These are phyloP conservation scores for Limtongia smithiae DNA, from an alignment of 805 yeast species.

Conservation along the genomic window DNA sequence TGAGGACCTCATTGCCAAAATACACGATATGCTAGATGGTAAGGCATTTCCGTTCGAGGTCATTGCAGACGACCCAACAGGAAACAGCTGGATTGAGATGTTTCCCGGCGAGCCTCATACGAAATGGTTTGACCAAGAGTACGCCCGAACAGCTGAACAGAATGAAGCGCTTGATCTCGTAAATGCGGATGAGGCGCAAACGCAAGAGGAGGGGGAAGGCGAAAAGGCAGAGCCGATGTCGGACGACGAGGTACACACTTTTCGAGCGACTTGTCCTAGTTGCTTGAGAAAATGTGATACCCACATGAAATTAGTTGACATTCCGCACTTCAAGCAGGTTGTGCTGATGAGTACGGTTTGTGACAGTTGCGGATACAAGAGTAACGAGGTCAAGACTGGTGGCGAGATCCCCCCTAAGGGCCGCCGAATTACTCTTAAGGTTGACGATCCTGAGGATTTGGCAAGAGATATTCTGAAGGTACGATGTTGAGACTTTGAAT, in stretches of 20 bases:
- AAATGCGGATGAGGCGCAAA: constrained; percentile 57
- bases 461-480: constrained; percentile 88
- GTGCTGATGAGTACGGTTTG: constrained; percentile 94
- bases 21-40: constrained; percentile 59
- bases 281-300: constrained; percentile 82
- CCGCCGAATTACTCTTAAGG: constrained; percentile 61
- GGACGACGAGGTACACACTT: constrained; percentile 89
- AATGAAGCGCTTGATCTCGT: constrained; percentile 78
- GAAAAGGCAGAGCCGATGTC: constrained; percentile 49
- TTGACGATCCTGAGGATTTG: constrained; percentile 88
- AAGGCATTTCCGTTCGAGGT: constrained; percentile 75
- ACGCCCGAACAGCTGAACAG: constrained; percentile 82
- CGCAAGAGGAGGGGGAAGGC: constrained; percentile 18
- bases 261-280: constrained; percentile 87
- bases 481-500: neutral
- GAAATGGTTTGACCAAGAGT: constrained; percentile 84
- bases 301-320: constrained; percentile 93
- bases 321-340: constrained; percentile 97
- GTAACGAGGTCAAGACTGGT: constrained; percentile 97
- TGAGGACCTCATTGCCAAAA: constrained; percentile 58
- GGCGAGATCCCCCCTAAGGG: constrained; percentile 92
- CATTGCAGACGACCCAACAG: constrained; percentile 86
- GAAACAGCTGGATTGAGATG: constrained; percentile 94
- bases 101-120: constrained; percentile 82
- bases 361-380: constrained; percentile 88